Percentiles rank a stretch among this genome's conserved stretches.
Conservation (phyloP, 257 asterid species). For the Solanum habrochaites region DNA sequence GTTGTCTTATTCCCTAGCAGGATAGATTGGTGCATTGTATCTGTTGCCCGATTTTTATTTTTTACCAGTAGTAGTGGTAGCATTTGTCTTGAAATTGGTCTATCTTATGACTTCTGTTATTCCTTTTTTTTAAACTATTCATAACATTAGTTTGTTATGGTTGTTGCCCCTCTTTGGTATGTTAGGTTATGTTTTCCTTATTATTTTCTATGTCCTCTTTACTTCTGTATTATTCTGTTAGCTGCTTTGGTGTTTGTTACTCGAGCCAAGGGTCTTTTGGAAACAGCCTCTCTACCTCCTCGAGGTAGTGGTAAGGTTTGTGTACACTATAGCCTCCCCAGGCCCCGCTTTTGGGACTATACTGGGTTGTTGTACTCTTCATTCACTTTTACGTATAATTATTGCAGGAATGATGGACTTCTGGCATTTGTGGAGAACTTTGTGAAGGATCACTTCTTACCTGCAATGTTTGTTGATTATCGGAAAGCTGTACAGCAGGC, state of each 20-base stretch:
- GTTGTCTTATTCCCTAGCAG: not conserved
- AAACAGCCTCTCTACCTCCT: not conserved
- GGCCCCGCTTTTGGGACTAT: not conserved
- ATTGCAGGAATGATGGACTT: slow-evolving; percentile 92
- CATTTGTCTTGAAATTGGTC: not conserved
- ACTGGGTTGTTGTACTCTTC: not conserved
- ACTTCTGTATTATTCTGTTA: not conserved
- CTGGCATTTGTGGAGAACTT: slow-evolving; percentile 90
- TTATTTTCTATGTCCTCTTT: not conserved
- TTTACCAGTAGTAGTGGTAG: not conserved
- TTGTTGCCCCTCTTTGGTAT: not conserved
- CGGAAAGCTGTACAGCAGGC: slow-evolving; percentile 98
- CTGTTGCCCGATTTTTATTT: not conserved
- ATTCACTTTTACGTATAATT: not conserved
- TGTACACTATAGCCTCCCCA: not conserved
- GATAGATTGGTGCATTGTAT: not conserved
- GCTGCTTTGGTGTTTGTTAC: not conserved
- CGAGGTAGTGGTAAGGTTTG: not conserved
- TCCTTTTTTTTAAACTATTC: not conserved
- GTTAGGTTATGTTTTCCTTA: not conserved
- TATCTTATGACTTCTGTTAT: not conserved
- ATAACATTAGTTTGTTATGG: not conserved
- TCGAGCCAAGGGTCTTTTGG: not conserved
- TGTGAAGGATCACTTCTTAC: slow-evolving; percentile 97
- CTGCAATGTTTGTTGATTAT: slow-evolving; percentile 96